Evolutionary conservation across 805 yeast species (phyloP), one percentile per base, ranked within the genome.

Genomic region (Metschnikowia rubicola): DNA sequence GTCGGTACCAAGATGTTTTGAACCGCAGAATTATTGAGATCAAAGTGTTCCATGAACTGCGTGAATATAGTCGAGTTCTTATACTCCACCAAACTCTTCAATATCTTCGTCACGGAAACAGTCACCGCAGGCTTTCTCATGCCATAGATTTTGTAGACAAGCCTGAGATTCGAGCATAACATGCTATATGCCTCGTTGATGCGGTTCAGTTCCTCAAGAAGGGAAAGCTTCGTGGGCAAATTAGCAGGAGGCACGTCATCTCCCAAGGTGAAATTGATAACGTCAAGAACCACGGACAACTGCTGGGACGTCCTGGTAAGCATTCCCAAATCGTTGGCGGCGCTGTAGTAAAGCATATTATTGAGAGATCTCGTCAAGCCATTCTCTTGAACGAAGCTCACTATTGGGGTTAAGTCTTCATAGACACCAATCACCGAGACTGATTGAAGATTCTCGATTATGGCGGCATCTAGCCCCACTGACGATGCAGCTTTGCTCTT

Each of bases 101-200:
- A 62, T 9, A 90, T 57, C 37, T 77, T 64, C n/a, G 89, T 61
- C 3, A 77, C 74, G 1, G 94, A 86, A 44, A 78, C 80, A 0
- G 91, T 80, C 1, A 61, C 76, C 60, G 79, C 70, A 0, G 86
- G 80, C 52, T 83, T 78, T 51, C 74, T 64, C 44, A 79, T 75
- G 50, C 76, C 78, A 35, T 90, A 67, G 13, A 86, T 82, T 55
- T 95, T 72, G 64, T 86, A 87, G 3, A 90, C 67, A 8, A 81
- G 75, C 55, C 84, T 86, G 37, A 77, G 61, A 39, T 73, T 75
- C 1, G 73, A 67, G 9, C 89, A 61, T 3, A 90, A 66, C 11
- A 76, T 75, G 42, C 73, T 74, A 46, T 84, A 74, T 21, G 83
- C 60, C 8, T 66, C 66, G 3, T 53, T 43, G 31, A 67, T 46